phyloP scores from a whole-genome alignment of 192 early-diverging fungal genomes.

The Spizellomyces punctatus region DNA sequence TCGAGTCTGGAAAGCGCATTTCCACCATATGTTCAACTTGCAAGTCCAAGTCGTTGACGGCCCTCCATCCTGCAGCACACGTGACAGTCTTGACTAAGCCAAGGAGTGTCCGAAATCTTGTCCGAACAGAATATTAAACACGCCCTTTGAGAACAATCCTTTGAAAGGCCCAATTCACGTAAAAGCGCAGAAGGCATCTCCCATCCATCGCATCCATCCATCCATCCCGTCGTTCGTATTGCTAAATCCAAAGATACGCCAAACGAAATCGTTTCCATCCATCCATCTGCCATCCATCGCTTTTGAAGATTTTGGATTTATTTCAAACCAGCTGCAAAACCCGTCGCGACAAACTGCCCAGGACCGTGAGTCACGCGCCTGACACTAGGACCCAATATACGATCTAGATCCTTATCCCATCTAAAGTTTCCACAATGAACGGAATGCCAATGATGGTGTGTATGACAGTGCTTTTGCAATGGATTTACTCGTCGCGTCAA shows the following conservation, averaged over 20 bases:
- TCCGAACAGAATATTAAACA: no score
- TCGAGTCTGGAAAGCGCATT: not conserved
- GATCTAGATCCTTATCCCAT: not conserved
- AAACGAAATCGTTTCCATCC: not conserved
- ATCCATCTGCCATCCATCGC: not conserved
- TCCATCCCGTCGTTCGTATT: not conserved
- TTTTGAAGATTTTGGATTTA: not conserved
- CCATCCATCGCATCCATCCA: constrained; percentile 3
- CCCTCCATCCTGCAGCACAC: no score
- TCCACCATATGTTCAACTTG: no score
- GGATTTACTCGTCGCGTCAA: not conserved
- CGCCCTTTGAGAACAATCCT: no score
- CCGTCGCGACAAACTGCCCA: not conserved
- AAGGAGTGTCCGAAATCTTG: no score
- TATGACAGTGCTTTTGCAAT: not conserved
- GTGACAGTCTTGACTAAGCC: no score
- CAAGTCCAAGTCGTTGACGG: no score
- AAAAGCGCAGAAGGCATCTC: no score
- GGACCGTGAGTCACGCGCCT: not conserved
- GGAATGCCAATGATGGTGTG: constrained; percentile 25
- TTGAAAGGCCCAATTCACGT: no score
- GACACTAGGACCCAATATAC: not conserved
- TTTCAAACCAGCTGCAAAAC: not conserved
- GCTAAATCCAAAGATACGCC: not conserved
- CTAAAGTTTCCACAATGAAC: constrained; percentile 22